Conservation (phyloP, 192 early-diverging fungal genomes). For the Chytriomyces sp. region DNA sequence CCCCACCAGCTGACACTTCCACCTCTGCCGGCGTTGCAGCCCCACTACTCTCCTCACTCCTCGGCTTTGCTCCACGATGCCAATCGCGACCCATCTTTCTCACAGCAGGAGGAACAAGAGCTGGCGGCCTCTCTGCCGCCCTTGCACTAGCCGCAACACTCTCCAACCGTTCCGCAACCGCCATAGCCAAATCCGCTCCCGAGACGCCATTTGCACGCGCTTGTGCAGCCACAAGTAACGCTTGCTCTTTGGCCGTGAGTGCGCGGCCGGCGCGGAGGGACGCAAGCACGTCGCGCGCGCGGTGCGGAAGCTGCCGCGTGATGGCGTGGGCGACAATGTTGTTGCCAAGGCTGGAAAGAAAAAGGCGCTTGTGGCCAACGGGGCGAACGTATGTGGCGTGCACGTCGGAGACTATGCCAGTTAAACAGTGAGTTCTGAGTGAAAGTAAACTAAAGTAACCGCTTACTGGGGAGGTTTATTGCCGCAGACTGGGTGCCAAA, state of each 20-base stretch:
- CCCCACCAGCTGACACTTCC: neutral
- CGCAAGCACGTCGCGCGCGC: constrained; percentile 11
- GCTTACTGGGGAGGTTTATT: constrained; percentile 23
- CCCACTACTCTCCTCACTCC: neutral
- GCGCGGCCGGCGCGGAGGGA: too few relatives aligned
- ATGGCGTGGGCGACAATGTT: constrained; percentile 22
- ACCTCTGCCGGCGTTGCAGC: neutral
- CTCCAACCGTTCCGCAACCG: neutral
- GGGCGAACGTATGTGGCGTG: neutral
- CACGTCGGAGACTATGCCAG: neutral
- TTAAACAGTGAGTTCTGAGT: neutral
- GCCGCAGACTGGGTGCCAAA: constrained; percentile 23
- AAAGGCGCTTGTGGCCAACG: neutral
- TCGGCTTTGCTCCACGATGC: neutral
- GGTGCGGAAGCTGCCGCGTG: neutral
- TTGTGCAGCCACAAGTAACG: neutral
- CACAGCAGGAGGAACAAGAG: neutral
- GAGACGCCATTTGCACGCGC: neutral
- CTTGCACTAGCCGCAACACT: neutral
- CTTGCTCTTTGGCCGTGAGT: neutral
- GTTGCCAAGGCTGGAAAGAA: constrained; percentile 4
- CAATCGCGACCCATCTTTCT: neutral
- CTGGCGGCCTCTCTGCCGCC: neutral
- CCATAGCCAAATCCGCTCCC: neutral
- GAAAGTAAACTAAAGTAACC: neutral